Conservation (phyloP, 1,139 yeast genomes). For the Nakaseomyces sp. region DNA sequence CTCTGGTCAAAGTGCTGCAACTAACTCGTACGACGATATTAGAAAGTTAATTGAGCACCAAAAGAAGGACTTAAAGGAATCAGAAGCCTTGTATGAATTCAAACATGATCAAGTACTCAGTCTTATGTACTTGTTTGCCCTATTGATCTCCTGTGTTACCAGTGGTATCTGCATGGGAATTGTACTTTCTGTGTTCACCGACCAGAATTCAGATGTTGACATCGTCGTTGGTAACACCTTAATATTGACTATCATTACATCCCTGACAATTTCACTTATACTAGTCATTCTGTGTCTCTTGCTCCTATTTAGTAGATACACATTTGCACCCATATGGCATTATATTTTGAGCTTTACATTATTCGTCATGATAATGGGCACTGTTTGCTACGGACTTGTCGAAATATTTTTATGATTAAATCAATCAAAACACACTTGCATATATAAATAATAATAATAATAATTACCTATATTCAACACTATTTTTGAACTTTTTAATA, state of each 20-base stretch:
- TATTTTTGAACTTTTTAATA: too few relatives aligned
- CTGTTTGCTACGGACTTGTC: conserved; percentile 40
- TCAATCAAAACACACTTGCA: background rate
- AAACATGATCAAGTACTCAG: conserved; percentile 42
- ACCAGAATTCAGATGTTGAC: conserved; percentile 21
- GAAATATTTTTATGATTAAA: conserved; percentile 20
- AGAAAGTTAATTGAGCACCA: conserved; percentile 16
- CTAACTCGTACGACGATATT: conserved; percentile 18
- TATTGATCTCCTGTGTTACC: conserved; percentile 38
- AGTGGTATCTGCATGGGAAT: conserved; percentile 42
- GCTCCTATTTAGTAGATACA: conserved; percentile 35
- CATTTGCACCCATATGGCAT: conserved; percentile 36
- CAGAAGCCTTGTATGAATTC: conserved; percentile 20
- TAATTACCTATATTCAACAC: too few relatives aligned
- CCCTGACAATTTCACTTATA: conserved; percentile 33
- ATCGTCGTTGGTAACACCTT: conserved; percentile 19
- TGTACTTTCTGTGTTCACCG: conserved; percentile 33
- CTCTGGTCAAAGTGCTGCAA: conserved; percentile 8
- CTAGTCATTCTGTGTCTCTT: conserved; percentile 35
- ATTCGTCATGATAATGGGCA: conserved; percentile 36
- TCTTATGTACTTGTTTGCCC: conserved; percentile 37
- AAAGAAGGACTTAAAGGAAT: conserved; percentile 15
- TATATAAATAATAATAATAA: too few relatives aligned
- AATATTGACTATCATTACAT: conserved; percentile 17
- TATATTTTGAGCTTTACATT: conserved; percentile 34